These are phyloP conservation scores for Saccharomyces kudriavzevii DNA, from an alignment of 805 yeast genomes.

Conservation along the genomic window DNA sequence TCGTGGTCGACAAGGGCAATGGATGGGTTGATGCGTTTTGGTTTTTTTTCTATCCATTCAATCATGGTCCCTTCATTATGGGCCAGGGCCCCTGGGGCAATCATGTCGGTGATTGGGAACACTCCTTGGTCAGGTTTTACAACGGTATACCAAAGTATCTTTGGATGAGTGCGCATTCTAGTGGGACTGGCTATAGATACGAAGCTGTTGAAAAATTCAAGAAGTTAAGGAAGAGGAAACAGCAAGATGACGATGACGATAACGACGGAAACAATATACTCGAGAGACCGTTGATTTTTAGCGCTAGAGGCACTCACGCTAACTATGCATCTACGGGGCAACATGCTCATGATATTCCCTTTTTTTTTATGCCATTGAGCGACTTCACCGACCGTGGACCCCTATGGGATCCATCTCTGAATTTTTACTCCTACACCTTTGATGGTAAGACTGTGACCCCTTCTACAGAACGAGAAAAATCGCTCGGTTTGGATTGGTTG, in stretches of 20 bases:
- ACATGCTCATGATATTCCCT: slow-evolving; percentile 85
- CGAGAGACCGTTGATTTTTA: slow-evolving; percentile 65
- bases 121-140: slow-evolving; percentile 77
- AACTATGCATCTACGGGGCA: slow-evolving; percentile 88
- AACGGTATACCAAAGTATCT: slow-evolving; percentile 71
- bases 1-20: slow-evolving; percentile 85
- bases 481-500: slow-evolving; percentile 60
- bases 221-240: slow-evolving; percentile 51
- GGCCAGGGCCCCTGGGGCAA: slow-evolving; percentile 95
- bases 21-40: slow-evolving; percentile 93
- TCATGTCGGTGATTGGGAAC: slow-evolving; percentile 98
- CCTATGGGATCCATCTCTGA: slow-evolving; percentile 82
- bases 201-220: slow-evolving; percentile 50
- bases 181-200: slow-evolving; percentile 82
- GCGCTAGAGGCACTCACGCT: slow-evolving; percentile 94
- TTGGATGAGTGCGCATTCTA: slow-evolving; percentile 98
- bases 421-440: slow-evolving; percentile 71
- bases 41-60: slow-evolving; percentile 92
- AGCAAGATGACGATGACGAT: slow-evolving; percentile 49
- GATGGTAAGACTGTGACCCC: slow-evolving; percentile 47
- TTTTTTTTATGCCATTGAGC: slow-evolving; percentile 59
- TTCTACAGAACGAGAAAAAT: slow-evolving; percentile 18
- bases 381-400: slow-evolving; percentile 93
- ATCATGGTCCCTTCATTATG: slow-evolving; percentile 93
- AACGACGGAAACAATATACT: slow-evolving; percentile 59